Evolutionary conservation across 2,329 filamentous ascomycete genomes (phyloP).

Genomic region (Fusarium pilosicola): DNA sequence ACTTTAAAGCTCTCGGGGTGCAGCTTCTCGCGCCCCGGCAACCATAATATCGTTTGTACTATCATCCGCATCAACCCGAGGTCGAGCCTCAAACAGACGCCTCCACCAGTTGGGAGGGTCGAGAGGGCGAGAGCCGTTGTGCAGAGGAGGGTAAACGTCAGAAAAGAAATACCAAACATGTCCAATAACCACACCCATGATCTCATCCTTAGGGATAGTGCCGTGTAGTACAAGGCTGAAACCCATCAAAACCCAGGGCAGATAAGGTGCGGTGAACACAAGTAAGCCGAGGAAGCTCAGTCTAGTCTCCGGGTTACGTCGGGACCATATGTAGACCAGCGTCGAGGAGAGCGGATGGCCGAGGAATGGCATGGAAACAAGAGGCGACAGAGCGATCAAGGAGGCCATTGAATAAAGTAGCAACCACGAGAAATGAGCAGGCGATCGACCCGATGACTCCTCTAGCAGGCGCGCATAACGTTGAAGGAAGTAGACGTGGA

Average conservation of each 20-base stretch:
- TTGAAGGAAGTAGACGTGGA: conserved; percentile 98
- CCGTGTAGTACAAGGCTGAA: conserved; percentile 94
- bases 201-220: conserved; percentile 91
- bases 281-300: conserved; percentile 89
- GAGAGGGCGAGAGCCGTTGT: conserved; percentile 84
- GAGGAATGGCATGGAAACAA: conserved; percentile 92
- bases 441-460: conserved; percentile 89
- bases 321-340: conserved; percentile 97
- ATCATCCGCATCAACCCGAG: conserved; percentile 59
- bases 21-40: conserved; percentile 56
- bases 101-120: conserved; percentile 94
- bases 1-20: conserved; percentile 36
- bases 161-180: conserved; percentile 99
- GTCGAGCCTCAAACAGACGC: conserved; percentile 77
- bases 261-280: conserved; percentile 91
- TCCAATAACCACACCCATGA: conserved; percentile 93
- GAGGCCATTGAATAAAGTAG: conserved; percentile 84
- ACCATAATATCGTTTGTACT: conserved; percentile 71
- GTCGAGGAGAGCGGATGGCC: conserved; percentile 94
- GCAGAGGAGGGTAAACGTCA: conserved; percentile 93
- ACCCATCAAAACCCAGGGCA: conserved; percentile 94
- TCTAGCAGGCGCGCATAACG: conserved; percentile 95
- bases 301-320: conserved; percentile 90
- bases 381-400: conserved; percentile 82
- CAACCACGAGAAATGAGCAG: conserved; percentile 95